Base-by-base conservation (phyloP, 75 land plant genomes). In the Isoetes taiwanensis region DNA sequence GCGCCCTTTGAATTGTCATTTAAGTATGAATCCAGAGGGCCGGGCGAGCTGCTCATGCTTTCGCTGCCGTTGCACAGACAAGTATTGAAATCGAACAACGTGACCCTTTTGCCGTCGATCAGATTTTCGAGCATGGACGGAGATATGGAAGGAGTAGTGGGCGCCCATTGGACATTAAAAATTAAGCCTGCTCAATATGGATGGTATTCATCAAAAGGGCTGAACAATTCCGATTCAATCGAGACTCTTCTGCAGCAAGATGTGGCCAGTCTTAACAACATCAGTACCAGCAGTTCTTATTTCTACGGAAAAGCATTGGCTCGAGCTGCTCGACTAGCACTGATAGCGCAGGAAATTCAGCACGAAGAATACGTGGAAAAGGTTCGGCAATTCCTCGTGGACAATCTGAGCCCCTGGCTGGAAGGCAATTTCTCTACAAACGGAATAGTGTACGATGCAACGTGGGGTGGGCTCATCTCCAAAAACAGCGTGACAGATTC, bases 121-220 rank as follows among this genome's bases (percentile, higher is more conserved):
- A 46, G 12, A 8, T 46, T 19, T 23, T 19, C 6, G 12, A 46
- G 50, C 50, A 46, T 46, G 5, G 50, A 46, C 16, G 50, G 50
- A 6, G 21, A 46, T 5, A 46, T 46, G 50, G 50, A 46, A 46
- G 50, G 50, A 19, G 19, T 46, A 4, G 50, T 46, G n/a, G 50
- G 50, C 16, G 4, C 6, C 50, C 16, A 5, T 5, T 46, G 50
- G 50, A 46, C 50, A 46, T 23, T 46, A 9, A 5, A 23, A n/a
- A 23, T n/a, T 5, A 8, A 8, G 8, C 8, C 12, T 46, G 50
- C 16, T 8, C 16, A 46, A 9, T 9, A 9, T 9, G 38, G 11
- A 9, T 37, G 38, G 38, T 14, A 37, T 14, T 37, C 38, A 14
- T 9, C 14, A 14, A 14, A 9, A 14, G 38, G 38, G 38, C 9